Evolutionary conservation across 148 eudicot species (phyloP).

Genomic region (Silene conica): DNA sequence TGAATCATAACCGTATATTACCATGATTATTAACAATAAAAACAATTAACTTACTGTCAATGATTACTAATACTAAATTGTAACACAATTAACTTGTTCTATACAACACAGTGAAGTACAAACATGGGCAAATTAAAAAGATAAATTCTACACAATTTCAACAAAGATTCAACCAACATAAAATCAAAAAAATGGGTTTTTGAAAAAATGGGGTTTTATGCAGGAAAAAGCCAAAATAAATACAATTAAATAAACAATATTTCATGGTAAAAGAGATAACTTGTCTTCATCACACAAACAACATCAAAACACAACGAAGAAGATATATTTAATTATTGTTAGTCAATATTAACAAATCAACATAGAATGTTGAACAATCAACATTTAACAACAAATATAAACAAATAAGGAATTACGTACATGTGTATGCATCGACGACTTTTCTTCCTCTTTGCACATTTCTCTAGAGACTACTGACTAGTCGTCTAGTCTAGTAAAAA

Average conservation of each 20-base stretch:
- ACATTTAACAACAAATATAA: too few species aligned
- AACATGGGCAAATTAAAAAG: background rate
- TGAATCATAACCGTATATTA: background rate
- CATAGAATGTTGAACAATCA: too few species aligned
- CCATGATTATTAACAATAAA: too few species aligned
- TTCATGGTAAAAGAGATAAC: conserved; percentile 1
- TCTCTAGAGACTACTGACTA: too few species aligned
- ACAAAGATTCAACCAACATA: background rate
- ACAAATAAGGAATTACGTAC: too few species aligned
- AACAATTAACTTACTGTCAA: background rate
- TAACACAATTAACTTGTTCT: background rate
- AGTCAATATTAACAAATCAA: too few species aligned
- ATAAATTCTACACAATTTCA: background rate
- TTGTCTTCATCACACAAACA: conserved; percentile 11
- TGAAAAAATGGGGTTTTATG: background rate
- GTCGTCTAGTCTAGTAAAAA: too few species aligned
- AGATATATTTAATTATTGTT: background rate
- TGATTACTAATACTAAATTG: background rate
- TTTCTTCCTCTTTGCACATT: too few species aligned
- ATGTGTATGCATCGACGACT: too few species aligned
- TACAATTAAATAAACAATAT: background rate
- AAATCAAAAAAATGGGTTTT: conserved; percentile 5
- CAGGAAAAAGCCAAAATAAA: conserved; percentile 4
- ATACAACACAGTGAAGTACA: background rate
- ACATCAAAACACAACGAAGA: background rate